Evolutionary conservation across 2,329 filamentous ascomycete genomes (phyloP).

Genomic region (Aspergillus aculeatus): DNA sequence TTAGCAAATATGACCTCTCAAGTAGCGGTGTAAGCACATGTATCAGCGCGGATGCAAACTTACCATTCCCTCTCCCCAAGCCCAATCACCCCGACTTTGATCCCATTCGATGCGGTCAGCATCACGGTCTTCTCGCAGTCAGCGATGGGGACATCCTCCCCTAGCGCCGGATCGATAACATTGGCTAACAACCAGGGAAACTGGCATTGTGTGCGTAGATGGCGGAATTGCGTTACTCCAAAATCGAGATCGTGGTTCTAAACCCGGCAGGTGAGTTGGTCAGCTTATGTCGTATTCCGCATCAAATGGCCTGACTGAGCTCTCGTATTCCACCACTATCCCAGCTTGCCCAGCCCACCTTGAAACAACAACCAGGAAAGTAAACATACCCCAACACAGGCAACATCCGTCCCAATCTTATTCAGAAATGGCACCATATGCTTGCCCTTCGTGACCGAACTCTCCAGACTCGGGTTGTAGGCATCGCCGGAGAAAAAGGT

Average conservation of each 20-base stretch:
- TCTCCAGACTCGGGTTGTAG: constrained; percentile 88
- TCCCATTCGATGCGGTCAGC: constrained; percentile 75
- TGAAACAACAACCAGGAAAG: not conserved
- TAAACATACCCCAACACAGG: constrained; percentile 72
- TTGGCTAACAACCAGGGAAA: constrained; percentile 93
- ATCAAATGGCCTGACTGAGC: too few species aligned
- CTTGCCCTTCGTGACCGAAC: constrained; percentile 80
- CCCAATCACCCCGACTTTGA: constrained; percentile 83
- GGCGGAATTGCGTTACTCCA: constrained; percentile 74
- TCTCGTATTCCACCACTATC: not conserved
- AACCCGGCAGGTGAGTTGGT: constrained; percentile 12
- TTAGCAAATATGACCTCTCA: not conserved
- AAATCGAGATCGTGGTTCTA: constrained; percentile 93
- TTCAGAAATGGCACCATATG: constrained; percentile 91
- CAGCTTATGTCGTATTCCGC: not conserved
- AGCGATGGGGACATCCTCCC: constrained; percentile 70
- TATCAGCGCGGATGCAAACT: constrained; percentile 1
- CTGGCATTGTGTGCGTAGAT: constrained; percentile 69
- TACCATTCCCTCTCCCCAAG: constrained; percentile 82
- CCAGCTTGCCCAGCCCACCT: not conserved
- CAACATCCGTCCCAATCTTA: constrained; percentile 70
- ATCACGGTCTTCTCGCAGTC: constrained; percentile 74
- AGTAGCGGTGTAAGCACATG: not conserved
- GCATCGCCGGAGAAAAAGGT: constrained; percentile 90
- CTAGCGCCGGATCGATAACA: constrained; percentile 78